A percentile compares a stretch with the other conserved stretches of the same genome.
These are phyloP conservation scores for Penicillium occitanis DNA, from an alignment of 2,329 filamentous ascomycete species.

Conservation along the genomic window DNA sequence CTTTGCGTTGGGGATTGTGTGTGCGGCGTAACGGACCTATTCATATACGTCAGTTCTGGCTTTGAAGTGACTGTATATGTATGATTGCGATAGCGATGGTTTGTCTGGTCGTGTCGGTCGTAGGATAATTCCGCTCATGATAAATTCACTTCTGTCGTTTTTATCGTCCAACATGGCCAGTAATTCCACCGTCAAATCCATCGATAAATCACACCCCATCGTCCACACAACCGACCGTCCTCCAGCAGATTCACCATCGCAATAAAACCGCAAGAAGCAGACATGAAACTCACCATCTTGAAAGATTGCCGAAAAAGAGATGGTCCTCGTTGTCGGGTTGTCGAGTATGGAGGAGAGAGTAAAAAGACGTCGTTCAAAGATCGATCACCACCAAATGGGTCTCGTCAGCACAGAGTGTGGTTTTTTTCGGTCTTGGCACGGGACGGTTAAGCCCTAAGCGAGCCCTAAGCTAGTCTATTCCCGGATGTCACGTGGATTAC, in stretches of 20 bases:
- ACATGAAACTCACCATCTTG: conserved; percentile 47
- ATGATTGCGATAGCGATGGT: not conserved
- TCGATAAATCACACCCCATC: not conserved
- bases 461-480: conserved; percentile 42
- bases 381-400: conserved; percentile 9
- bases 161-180: not conserved
- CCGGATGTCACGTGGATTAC: conserved; percentile 17
- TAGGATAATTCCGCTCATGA: not conserved
- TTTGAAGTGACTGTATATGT: not conserved
- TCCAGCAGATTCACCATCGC: not conserved
- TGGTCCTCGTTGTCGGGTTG: conserved; percentile 41
- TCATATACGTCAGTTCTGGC: not conserved
- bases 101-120: not conserved
- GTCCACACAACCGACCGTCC: not conserved
- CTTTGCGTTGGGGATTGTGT: conserved; percentile 82
- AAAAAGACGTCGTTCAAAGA: conserved; percentile 13
- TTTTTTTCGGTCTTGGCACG: conserved; percentile 41
- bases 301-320: conserved; percentile 38
- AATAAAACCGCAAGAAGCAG: not conserved
- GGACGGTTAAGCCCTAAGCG: conserved; percentile 36
- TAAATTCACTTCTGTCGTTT: not conserved
- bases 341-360: conserved; percentile 14
- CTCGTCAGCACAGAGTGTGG: conserved; percentile 30
- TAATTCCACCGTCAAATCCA: not conserved
- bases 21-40: conserved; percentile 94